A percentile compares a stretch with the other conserved stretches of the same genome.
Conservation (phyloP, 495 filamentous ascomycete species). For the Penicillium psychrofluorescens region DNA sequence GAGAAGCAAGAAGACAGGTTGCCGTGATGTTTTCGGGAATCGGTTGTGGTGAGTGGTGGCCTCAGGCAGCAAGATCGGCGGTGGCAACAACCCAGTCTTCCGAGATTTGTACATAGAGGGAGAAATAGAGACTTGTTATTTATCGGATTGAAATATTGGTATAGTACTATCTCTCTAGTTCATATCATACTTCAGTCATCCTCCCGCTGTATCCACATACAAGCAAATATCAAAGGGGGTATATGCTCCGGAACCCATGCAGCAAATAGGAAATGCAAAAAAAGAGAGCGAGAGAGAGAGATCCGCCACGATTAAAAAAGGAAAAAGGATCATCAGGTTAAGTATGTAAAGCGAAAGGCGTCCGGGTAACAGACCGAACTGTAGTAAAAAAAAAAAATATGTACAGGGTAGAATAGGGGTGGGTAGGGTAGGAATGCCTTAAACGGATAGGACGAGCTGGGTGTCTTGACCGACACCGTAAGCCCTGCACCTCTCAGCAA, state of each 20-base stretch:
- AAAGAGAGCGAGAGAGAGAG: slow-evolving; percentile 7
- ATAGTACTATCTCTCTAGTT: neutral
- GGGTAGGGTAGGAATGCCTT: slow-evolving; percentile 16
- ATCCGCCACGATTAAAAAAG: slow-evolving; percentile 12
- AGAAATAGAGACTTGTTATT: too few relatives aligned
- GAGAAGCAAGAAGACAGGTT: slow-evolving; percentile 29
- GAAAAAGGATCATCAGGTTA: slow-evolving; percentile 11
- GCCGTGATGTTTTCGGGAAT: slow-evolving; percentile 24
- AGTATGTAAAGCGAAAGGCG: slow-evolving; percentile 23
- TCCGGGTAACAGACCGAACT: slow-evolving; percentile 12
- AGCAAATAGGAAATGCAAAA: slow-evolving; percentile 24
- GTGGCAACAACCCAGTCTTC: slow-evolving; percentile 1
- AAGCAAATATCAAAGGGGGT: slow-evolving; percentile 31
- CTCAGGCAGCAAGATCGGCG: slow-evolving; percentile 15
- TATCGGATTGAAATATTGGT: too few relatives aligned
- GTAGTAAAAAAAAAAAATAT: slow-evolving; percentile 24
- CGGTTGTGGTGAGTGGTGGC: slow-evolving; percentile 3
- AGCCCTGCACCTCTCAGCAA: slow-evolving; percentile 65
- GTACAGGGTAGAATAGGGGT: slow-evolving; percentile 21
- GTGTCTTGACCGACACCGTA: slow-evolving; percentile 51
- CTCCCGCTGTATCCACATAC: slow-evolving; percentile 22
- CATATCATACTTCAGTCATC: slow-evolving; percentile 3
- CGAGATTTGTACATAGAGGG: too few relatives aligned
- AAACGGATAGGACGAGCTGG: slow-evolving; percentile 80
- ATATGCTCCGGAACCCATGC: slow-evolving; percentile 32